Evolutionary conservation across 1,284 basidiomycete genomes (phyloP).

Genomic region (Vanrija sp.): DNA sequence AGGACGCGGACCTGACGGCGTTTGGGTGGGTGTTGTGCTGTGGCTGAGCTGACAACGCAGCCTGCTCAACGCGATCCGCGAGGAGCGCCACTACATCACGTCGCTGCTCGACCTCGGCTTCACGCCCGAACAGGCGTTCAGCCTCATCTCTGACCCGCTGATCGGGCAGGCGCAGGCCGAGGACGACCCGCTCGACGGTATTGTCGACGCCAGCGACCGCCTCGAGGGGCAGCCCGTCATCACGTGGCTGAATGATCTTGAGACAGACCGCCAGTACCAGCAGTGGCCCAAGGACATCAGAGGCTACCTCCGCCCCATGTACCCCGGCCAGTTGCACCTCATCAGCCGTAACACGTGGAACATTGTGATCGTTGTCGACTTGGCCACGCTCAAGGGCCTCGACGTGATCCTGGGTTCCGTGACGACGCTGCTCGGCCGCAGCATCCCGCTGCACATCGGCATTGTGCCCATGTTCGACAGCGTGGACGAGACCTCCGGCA

Average conservation of each 20-base stretch:
- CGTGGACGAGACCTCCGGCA: conserved; percentile 51
- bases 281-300: conserved; percentile 28
- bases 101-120: conserved; percentile 64
- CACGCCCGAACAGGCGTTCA: conserved; percentile 60
- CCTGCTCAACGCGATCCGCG: conserved; percentile 65
- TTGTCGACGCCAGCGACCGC: conserved; percentile 86
- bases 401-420: conserved; percentile 61
- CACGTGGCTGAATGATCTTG: conserved; percentile 84
- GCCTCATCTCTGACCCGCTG: conserved; percentile 63
- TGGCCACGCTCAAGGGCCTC: conserved; percentile 61
- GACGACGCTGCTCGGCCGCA: conserved; percentile 49
- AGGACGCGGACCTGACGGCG: conserved; percentile 63
- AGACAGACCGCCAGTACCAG: conserved; percentile 59
- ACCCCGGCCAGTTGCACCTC: conserved; percentile 68
- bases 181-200: conserved; percentile 61
- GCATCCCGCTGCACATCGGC: conserved; percentile 74
- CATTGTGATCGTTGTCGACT: conserved; percentile 70
- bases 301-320: conserved; percentile 35
- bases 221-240: conserved; percentile 69
- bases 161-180: conserved; percentile 56
- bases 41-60: conserved; percentile 43
- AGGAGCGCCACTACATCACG: conserved; percentile 65
- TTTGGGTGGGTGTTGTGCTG: conserved; percentile 54
- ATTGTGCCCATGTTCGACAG: conserved; percentile 62
- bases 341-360: conserved; percentile 75